Conservation (phyloP, 192 early-diverging fungal species). For the Coemansia sp. region DNA sequence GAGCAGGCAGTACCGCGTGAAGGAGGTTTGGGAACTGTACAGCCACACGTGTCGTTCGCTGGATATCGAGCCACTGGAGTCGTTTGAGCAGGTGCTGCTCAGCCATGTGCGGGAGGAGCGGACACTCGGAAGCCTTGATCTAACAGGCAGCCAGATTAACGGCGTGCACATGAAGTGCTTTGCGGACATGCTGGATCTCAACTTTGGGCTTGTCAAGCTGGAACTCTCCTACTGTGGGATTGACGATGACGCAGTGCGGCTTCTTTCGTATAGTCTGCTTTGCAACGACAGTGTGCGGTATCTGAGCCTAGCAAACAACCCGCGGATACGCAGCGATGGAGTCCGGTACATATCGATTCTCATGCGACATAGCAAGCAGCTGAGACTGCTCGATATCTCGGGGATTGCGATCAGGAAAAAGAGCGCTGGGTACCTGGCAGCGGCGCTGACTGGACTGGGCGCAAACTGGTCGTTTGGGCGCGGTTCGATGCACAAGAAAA, state of each 20-base stretch:
- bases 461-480: constrained; percentile 48
- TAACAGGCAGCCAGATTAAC: constrained; percentile 58
- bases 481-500: constrained; percentile 49
- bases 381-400: constrained; percentile 71
- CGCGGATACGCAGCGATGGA: constrained; percentile 67
- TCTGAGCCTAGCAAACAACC: constrained; percentile 71
- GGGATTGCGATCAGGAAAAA: constrained; percentile 71
- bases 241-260: constrained; percentile 72
- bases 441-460: constrained; percentile 60
- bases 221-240: constrained; percentile 69
- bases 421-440: constrained; percentile 64
- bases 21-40: constrained; percentile 50
- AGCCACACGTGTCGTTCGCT: constrained; percentile 38
- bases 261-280: constrained; percentile 72
- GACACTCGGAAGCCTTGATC: constrained; percentile 36
- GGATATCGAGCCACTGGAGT: constrained; percentile 34
- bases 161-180: constrained; percentile 65
- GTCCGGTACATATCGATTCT: constrained; percentile 74
- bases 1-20: constrained; percentile 40
- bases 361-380: constrained; percentile 68
- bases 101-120: constrained; percentile 43
- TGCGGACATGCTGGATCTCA: constrained; percentile 73
- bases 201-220: constrained; percentile 71
- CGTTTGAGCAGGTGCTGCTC: constrained; percentile 34
- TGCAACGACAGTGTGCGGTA: constrained; percentile 65